Evolutionary conservation across 352 stramenopile genomes (phyloP).

Genomic region (Globisporangium lucens): DNA sequence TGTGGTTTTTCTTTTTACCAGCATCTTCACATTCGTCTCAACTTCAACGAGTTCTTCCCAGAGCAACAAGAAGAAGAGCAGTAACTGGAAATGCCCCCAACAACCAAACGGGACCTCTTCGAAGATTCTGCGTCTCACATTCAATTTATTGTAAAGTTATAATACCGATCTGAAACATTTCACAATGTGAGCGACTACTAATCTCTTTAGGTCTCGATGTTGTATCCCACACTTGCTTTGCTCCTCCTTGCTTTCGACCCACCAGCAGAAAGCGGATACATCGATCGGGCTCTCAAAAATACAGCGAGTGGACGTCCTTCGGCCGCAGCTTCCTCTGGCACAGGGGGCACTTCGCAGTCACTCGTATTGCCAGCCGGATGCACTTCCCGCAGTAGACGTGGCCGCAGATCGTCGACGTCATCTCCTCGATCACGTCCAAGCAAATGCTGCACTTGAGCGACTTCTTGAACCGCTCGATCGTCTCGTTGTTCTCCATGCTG

Average conservation of each 20-base stretch:
- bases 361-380: slow-evolving; percentile 63
- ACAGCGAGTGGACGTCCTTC: slow-evolving; percentile 78
- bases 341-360: slow-evolving; percentile 72
- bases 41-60: slow-evolving; percentile 52
- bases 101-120: neutral
- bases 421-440: slow-evolving; percentile 70
- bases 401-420: slow-evolving; percentile 78
- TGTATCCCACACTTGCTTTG: neutral
- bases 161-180: neutral
- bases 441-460: slow-evolving; percentile 84
- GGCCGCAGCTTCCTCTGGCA: slow-evolving; percentile 58
- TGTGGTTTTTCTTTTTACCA: slow-evolving; percentile 17
- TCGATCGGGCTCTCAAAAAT: slow-evolving; percentile 44
- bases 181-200: neutral
- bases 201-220: neutral
- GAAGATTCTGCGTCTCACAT: neutral
- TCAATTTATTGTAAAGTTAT: slow-evolving; percentile 9
- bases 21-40: slow-evolving; percentile 54
- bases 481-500: slow-evolving; percentile 73
- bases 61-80: neutral
- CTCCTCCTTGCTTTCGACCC: neutral
- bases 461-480: slow-evolving; percentile 69
- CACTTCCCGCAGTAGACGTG: slow-evolving; percentile 80
- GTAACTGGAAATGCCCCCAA: neutral
- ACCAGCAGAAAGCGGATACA: neutral